A percentile compares a stretch with the other conserved stretches of the same genome.
phyloP scores from a whole-genome alignment of 139 green algal species.

The Ettlia oleoabundans region DNA sequence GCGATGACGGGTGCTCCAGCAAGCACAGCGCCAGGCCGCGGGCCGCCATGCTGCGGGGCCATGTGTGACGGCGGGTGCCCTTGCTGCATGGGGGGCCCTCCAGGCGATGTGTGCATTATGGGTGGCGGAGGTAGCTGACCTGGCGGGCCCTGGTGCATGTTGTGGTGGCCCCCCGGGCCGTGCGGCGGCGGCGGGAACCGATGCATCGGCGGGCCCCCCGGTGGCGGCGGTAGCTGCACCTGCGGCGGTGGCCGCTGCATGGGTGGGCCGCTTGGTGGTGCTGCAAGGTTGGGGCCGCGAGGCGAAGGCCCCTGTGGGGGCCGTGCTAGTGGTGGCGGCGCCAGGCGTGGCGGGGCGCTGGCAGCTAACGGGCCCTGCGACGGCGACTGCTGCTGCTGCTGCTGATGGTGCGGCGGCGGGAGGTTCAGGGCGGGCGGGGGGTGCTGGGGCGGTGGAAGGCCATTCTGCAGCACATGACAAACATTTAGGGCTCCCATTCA shows the following conservation, averaged over 20 bases:
- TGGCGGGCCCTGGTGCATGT: neutral
- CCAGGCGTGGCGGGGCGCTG: neutral
- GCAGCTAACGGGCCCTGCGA: too few species aligned
- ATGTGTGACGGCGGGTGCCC: too few species aligned
- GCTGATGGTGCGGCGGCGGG: neutral
- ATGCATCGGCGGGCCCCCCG: neutral
- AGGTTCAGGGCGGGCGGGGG: slow-evolving; percentile 3
- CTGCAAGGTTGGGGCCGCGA: too few species aligned
- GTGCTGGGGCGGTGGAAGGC: neutral
- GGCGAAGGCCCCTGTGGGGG: neutral
- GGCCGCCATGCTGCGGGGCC: too few species aligned
- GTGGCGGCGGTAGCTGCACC: neutral
- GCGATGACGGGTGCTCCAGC: neutral
- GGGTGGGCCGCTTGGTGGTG: too few species aligned
- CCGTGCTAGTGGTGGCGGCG: neutral
- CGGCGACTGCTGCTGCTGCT: slow-evolving; percentile 1
- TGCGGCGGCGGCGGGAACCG: neutral
- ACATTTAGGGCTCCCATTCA: neutral
- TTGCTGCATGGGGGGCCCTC: too few species aligned
- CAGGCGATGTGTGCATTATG: neutral
- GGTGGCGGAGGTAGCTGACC: neutral
- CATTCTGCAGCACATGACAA: neutral
- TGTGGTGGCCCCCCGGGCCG: neutral
- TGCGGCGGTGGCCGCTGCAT: neutral
- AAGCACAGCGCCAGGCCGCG: neutral